phyloP scores from a whole-genome alignment of 192 early-diverging fungal genomes.

The Rhizoclosmatium sp. region DNA sequence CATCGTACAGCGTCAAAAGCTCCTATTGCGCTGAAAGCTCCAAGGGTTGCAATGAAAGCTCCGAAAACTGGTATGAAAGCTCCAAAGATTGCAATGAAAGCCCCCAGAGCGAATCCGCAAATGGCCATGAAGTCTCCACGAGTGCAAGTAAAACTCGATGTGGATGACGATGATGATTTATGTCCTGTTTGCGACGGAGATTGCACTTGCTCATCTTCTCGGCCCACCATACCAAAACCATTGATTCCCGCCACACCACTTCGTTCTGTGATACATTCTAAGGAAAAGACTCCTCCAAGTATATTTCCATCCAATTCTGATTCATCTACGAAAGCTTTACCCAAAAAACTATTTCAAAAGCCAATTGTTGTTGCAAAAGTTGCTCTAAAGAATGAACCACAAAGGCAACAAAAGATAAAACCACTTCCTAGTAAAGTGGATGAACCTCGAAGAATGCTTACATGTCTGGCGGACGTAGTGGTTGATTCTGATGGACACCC shows the following conservation, averaged over 20 bases:
- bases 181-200: slow-evolving; percentile 41
- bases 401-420: not conserved
- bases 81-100: slow-evolving; percentile 1
- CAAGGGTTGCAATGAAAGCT: not conserved
- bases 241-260: not conserved
- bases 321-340: not conserved
- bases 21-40: slow-evolving; percentile 3
- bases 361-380: not conserved
- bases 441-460: slow-evolving; percentile 11
- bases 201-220: slow-evolving; percentile 28
- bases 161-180: slow-evolving; percentile 32
- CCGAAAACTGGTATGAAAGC: slow-evolving; percentile 16
- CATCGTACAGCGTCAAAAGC: no score
- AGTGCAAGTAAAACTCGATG: not conserved
- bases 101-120: not conserved
- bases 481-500: slow-evolving; percentile 25
- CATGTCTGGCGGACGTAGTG: slow-evolving; percentile 6
- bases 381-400: not conserved
- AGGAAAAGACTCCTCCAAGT: not conserved
- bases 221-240: not conserved
- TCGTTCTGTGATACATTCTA: not conserved
- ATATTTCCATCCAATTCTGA: not conserved
- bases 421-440: not conserved
- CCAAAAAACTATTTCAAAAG: not conserved
- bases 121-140: slow-evolving; percentile 6